Evolutionary conservation across 352 stramenopile genomes (phyloP).

Genomic region (Globisporangium paddicum): DNA sequence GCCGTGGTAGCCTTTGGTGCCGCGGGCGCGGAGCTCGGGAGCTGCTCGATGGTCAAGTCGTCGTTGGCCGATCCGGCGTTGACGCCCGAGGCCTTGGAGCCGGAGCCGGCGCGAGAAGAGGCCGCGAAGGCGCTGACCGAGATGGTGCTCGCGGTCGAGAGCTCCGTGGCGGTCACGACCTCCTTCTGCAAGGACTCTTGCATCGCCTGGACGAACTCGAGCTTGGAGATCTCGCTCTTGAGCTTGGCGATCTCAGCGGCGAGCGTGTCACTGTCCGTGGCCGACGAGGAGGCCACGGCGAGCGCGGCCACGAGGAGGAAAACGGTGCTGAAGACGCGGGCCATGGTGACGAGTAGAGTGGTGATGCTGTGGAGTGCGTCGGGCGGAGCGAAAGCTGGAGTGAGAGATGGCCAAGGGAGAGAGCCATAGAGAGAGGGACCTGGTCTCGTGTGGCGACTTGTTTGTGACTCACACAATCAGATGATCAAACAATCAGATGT

Average conservation of each 20-base stretch:
- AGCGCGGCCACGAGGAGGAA: constrained; percentile 4
- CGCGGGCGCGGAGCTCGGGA: neutral
- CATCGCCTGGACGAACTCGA: constrained; percentile 9
- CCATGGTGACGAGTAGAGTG: neutral
- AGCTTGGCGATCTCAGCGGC: constrained; percentile 1
- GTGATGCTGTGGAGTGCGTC: neutral
- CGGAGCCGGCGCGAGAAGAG: constrained; percentile 2
- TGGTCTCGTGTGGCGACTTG: too few relatives aligned
- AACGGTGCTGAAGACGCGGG: constrained; percentile 3
- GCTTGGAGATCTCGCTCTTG: constrained; percentile 1
- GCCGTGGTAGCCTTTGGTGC: neutral
- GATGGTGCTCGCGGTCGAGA: constrained; percentile 3
- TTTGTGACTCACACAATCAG: too few relatives aligned
- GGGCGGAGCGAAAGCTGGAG: neutral
- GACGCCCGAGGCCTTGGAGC: neutral
- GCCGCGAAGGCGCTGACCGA: constrained; percentile 7
- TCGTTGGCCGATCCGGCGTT: constrained; percentile 2
- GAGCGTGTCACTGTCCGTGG: neutral
- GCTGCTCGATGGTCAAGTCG: constrained; percentile 4
- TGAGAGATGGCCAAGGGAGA: too few relatives aligned
- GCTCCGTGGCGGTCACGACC: neutral
- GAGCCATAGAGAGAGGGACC: neutral
- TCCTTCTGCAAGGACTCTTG: neutral
- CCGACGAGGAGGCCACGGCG: constrained; percentile 6
- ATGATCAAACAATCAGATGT: too few relatives aligned